Evolutionary conservation across 495 filamentous ascomycete genomes (phyloP), one percentile per base, ranked within the genome.

Genomic region (Penicillium egyptiacum): DNA sequence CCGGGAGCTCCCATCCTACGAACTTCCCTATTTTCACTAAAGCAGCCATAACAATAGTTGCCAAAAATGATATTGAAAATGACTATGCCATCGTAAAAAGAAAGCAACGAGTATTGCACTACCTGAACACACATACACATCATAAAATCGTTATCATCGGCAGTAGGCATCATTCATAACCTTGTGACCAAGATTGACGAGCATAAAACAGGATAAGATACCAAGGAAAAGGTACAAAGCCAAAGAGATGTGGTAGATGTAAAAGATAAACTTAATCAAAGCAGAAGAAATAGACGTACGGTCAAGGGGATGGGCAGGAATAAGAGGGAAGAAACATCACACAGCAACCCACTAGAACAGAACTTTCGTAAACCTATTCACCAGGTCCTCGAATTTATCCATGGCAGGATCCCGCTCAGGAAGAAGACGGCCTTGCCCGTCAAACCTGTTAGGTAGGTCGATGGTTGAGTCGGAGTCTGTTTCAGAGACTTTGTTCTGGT

Each of bases 391-490:
- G 4, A 81, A 44, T 26, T 55, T 65, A 42, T 70, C 72, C 2
- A 65, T 66, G 5, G 75, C 57, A 16, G 75, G 66, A 56, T 76
- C 70, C 10, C 69, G 6, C 57, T 75, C 60, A 2, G 71, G 65
- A 11, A 81, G 66, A 1, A 78, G 82, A 20, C 75, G 73, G 2
- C 88, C 87, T 4, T 86, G 71, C 7, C 70, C 60, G 57, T 90
- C 86, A 58, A 91, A 90, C 0, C 88, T 79, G 42, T 84, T 79
- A 0, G 88, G 88, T 0, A 91, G 60, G 7, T 81, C 78, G 33
- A 81, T 67, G 4, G 80, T 82, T 23, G 78, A 71, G 25, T 81
- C 78, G 1, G 70, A 70, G 31, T 71, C 71, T 39, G 41, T 14
- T 17, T 19, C 53, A 17, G 53, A 43, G 19, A 23, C 4, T 23